These are phyloP conservation scores for Mycena vulgaris DNA, from an alignment of 768 basidiomycete genomes.

Conservation along the genomic window DNA sequence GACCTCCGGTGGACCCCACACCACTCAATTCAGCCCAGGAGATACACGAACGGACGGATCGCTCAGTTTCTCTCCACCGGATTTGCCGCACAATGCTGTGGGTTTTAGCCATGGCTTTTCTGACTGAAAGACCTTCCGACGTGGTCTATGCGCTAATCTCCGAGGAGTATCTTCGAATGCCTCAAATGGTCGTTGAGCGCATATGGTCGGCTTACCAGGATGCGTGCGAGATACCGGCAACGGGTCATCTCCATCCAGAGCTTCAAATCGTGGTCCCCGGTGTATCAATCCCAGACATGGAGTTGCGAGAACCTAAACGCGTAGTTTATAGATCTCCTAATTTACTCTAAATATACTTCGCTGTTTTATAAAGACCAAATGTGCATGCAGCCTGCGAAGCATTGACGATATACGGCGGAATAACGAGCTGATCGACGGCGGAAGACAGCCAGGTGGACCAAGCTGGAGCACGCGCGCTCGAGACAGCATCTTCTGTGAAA, in stretches of 20 bases:
- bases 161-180: neutral
- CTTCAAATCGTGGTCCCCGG: neutral
- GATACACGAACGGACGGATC: neutral
- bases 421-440: neutral
- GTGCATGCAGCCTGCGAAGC: neutral
- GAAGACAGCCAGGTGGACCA: neutral
- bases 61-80: neutral
- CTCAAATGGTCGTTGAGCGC: neutral
- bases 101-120: neutral
- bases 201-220: neutral
- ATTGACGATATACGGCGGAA: neutral
- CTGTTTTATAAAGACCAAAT: neutral
- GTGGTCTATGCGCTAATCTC: neutral
- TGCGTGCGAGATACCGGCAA: neutral
- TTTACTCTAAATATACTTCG: neutral
- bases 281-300: neutral
- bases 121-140: neutral
- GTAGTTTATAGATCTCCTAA: too few relatives aligned
- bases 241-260: neutral
- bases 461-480: neutral
- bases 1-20: neutral
- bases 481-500: neutral
- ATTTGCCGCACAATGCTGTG: neutral
- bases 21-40: neutral
- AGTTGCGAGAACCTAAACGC: neutral